A percentile compares a stretch with the other conserved stretches of the same genome.
These are phyloP conservation scores for Pseudogymnoascus sp. DNA, from an alignment of 2,329 filamentous ascomycete species.

Conservation along the genomic window DNA sequence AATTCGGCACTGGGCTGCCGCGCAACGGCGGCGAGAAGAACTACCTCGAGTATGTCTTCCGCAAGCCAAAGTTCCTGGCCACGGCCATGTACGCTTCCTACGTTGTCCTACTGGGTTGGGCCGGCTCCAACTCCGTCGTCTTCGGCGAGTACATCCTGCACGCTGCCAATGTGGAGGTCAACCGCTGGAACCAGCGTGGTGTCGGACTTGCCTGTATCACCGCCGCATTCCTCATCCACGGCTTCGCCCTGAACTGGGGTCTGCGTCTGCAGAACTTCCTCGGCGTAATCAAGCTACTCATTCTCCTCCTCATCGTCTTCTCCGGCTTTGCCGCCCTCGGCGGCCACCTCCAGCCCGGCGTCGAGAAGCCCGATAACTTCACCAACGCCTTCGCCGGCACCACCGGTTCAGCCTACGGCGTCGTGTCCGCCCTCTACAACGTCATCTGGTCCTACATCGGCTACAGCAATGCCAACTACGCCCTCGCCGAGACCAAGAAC, in stretches of 20 bases:
- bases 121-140: slow-evolving; percentile 59
- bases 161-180: slow-evolving; percentile 54
- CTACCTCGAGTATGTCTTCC: slow-evolving; percentile 59
- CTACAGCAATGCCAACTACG: slow-evolving; percentile 63
- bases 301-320: slow-evolving; percentile 59
- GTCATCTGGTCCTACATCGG: slow-evolving; percentile 66
- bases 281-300: slow-evolving; percentile 57
- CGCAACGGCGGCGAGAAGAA: slow-evolving; percentile 61
- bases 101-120: slow-evolving; percentile 58
- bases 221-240: slow-evolving; percentile 58
- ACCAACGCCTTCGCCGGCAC: slow-evolving; percentile 57
- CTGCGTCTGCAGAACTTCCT: slow-evolving; percentile 60
- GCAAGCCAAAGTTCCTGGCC: slow-evolving; percentile 52
- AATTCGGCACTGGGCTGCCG: slow-evolving; percentile 59
- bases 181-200: slow-evolving; percentile 60
- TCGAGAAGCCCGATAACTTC: slow-evolving; percentile 58
- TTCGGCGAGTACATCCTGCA: slow-evolving; percentile 66
- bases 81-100: slow-evolving; percentile 56
- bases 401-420: slow-evolving; percentile 56
- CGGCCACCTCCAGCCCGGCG: slow-evolving; percentile 44
- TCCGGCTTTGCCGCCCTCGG: slow-evolving; percentile 55
- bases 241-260: slow-evolving; percentile 56
- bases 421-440: slow-evolving; percentile 65
- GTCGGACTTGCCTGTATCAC: slow-evolving; percentile 62
- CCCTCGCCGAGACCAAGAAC: slow-evolving; percentile 57